Percentiles rank a stretch among this genome's conserved stretches.
phyloP scores from a whole-genome alignment of 805 yeast species.

The Geotrichum ghanense region DNA sequence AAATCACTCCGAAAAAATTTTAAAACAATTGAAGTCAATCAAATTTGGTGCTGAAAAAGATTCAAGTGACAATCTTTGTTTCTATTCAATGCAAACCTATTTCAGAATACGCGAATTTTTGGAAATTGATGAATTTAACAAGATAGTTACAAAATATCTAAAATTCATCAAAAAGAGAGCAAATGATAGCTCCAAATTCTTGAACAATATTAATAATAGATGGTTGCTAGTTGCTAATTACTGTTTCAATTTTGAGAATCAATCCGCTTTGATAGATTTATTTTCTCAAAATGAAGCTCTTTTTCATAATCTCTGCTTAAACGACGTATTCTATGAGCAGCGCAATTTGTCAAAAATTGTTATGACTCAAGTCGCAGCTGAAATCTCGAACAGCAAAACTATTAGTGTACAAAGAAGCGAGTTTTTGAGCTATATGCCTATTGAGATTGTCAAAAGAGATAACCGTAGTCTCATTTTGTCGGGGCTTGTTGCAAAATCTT shows the following conservation, averaged over 20 bases:
- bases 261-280: not conserved
- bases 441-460: not conserved
- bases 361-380: not conserved
- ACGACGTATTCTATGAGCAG: slow-evolving; percentile 11
- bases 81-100: slow-evolving; percentile 4
- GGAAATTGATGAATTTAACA: slow-evolving; percentile 3
- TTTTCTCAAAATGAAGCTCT: slow-evolving; percentile 3
- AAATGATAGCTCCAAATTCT: not conserved
- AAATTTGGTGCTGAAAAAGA: slow-evolving; percentile 1
- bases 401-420: not conserved
- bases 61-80: not conserved
- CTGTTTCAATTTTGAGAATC: slow-evolving; percentile 4
- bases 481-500: not conserved
- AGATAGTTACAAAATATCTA: slow-evolving; percentile 2
- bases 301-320: slow-evolving; percentile 2
- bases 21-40: not conserved
- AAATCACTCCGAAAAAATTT: not conserved
- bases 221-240: slow-evolving; percentile 11
- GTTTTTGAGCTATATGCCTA: not conserved
- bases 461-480: not conserved
- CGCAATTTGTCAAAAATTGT: slow-evolving; percentile 2
- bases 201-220: slow-evolving; percentile 6
- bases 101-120: slow-evolving; percentile 9
- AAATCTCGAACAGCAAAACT: not conserved
- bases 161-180: not conserved